Base-by-base conservation (phyloP, 306 rosid genomes). In the Sophora flavescens region DNA sequence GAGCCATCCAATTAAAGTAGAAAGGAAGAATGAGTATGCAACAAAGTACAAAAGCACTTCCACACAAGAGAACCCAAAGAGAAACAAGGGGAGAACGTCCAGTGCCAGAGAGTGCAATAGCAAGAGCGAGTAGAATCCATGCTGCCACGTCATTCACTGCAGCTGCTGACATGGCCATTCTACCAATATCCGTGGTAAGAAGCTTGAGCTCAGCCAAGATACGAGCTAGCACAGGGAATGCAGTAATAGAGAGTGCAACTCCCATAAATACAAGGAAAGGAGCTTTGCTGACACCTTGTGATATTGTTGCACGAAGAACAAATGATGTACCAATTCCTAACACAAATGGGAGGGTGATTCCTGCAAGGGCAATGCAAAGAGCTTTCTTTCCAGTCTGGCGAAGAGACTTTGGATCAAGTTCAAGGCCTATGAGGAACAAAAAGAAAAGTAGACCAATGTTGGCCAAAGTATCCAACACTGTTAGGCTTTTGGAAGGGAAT, bases 91-190 rank as follows among this genome's bases (percentile, higher is more conserved):
- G 83, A 44, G 96, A 86, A n/a, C 15, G 63, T 30, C 47, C 58
- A 26, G 65, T 6, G 56, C 92, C 83, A 1, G 93, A 88, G 8
- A 91, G 82, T 30, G 91, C 83, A 65, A 89, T 63, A 8, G 93
- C 93, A 5, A 91, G 88, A 35, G 97, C 93, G 50, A 91, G 91
- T 3, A 90, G 88, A 67, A 90, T 82, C 96, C 96, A 90, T 4
- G 93, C 96, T 1, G 86, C 91, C 35, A 89, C 87, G 15, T 91
- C 97, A 16, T 91, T 91, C 1, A 91, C 87, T 2, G 97, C 97
- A 0, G 97, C 97, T 2, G 97, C 93, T 11, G 96, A 86, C 92
- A 91, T 86, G 54, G 96, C 96, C 66, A 89, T 67, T 38, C 87
- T 38, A 1, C 96, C 93, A n/a, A 86, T 35, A 4, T 83, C 87